Conservation (phyloP, 2,329 filamentous ascomycete species). For the Ceratocystis cacaofunesta region DNA sequence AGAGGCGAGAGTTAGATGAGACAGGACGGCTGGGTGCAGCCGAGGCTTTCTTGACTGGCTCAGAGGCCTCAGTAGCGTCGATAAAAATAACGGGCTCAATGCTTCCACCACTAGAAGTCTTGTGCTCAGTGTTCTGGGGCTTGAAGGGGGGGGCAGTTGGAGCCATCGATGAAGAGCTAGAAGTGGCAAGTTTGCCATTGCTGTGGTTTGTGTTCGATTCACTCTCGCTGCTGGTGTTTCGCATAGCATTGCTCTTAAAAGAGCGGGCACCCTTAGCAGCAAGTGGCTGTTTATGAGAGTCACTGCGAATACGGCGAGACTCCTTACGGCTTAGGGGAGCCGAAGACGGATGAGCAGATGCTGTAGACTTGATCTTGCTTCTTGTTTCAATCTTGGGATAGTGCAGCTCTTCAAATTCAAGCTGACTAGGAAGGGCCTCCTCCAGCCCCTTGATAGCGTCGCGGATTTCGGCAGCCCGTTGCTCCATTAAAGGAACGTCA, state of each 20-base stretch:
- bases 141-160: conserved; percentile 13
- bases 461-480: conserved; percentile 29
- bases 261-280: neutral
- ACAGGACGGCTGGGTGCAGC: neutral
- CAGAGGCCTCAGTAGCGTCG: conserved; percentile 7
- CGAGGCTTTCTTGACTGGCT: conserved; percentile 6
- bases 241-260: conserved; percentile 7
- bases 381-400: conserved; percentile 26
- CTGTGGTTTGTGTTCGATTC: conserved; percentile 1
- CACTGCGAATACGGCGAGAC: conserved; percentile 12
- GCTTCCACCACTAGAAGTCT: neutral
- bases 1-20: conserved; percentile 1
- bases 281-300: conserved; percentile 9
- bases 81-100: conserved; percentile 5
- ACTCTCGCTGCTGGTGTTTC: conserved; percentile 9
- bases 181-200: neutral
- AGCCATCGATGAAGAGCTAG: conserved; percentile 9
- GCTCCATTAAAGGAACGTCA: conserved; percentile 38
- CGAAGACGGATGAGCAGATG: neutral
- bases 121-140: conserved; percentile 4
- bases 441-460: conserved; percentile 37
- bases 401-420: conserved; percentile 31
- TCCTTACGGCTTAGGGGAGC: conserved; percentile 13
- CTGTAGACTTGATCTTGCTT: conserved; percentile 18
- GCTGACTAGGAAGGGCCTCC: conserved; percentile 30